phyloP scores from a whole-genome alignment of 148 eudicot species.

The Nyssa sinensis region DNA sequence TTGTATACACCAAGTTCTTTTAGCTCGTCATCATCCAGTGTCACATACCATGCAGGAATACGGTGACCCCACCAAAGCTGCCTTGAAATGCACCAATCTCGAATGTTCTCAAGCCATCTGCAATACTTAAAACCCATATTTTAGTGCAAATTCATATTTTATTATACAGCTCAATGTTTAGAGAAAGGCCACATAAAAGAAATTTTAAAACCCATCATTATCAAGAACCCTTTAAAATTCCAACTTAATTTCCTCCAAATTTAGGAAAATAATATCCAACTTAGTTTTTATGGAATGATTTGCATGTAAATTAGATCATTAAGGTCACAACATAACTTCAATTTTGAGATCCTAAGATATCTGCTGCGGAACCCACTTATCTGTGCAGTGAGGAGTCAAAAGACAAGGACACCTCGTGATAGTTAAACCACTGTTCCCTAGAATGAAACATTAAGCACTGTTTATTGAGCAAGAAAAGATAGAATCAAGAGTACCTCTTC shows the following conservation, averaged over 20 bases:
- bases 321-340: no score
- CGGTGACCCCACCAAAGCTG: constrained; percentile 99
- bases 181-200: neutral
- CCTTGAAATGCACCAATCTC: constrained; percentile 96
- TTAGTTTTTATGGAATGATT: neutral
- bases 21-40: constrained; percentile 67
- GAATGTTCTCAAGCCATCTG: constrained; percentile 98
- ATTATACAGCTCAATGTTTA: neutral
- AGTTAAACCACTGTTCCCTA: neutral
- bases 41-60: constrained; percentile 92
- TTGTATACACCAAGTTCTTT: constrained; percentile 79
- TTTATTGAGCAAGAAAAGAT: neutral
- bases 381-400: no score
- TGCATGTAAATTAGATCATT: neutral
- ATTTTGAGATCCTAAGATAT: neutral
- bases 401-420: neutral
- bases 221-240: neutral
- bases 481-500: constrained; percentile 64
- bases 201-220: neutral
- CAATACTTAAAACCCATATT: neutral
- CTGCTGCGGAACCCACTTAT: no score
- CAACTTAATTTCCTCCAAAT: neutral
- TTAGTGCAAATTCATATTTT: neutral
- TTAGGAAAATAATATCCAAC: neutral
- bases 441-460: neutral